Evolutionary conservation across 192 early-diverging fungal genomes (phyloP).

Genomic region (Mortierella antarctica): DNA sequence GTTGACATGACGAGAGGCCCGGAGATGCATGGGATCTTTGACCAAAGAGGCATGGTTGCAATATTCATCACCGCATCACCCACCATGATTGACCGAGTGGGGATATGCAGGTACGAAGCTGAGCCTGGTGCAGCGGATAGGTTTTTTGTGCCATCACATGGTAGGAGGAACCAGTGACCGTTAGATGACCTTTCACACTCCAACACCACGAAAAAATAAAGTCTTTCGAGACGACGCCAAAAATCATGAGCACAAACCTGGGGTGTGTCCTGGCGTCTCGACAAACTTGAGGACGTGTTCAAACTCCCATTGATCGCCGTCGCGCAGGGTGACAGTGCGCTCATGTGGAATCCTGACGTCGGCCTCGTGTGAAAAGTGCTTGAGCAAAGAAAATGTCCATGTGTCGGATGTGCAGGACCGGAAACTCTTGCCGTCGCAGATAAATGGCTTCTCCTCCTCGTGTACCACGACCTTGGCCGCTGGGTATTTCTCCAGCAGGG

Average conservation of each 20-base stretch:
- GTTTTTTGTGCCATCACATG: background rate
- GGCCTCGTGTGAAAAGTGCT: conserved; percentile 43
- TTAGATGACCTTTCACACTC: background rate
- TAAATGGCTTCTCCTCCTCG: conserved; percentile 42
- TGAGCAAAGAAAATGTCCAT: conserved; percentile 35
- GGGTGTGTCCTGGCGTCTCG: conserved; percentile 45
- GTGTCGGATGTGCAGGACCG: conserved; percentile 27
- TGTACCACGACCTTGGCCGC: conserved; percentile 46
- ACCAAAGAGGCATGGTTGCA: conserved; percentile 31
- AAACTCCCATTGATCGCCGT: conserved; percentile 53
- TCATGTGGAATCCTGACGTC: conserved; percentile 33
- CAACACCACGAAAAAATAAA: background rate
- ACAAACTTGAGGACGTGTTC: conserved; percentile 49
- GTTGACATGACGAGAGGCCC: conserved; percentile 39
- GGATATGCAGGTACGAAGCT: conserved; percentile 49
- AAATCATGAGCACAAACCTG: conserved; percentile 17
- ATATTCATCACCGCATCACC: conserved; percentile 54
- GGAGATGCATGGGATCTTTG: conserved; percentile 31
- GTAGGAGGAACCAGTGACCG: background rate
- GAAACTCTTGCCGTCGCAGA: conserved; percentile 34
- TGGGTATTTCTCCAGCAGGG: conserved; percentile 45
- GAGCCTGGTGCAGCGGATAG: conserved; percentile 29
- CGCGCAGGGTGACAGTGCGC: conserved; percentile 21
- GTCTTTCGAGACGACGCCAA: background rate
- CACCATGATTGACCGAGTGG: conserved; percentile 44